Evolutionary conservation across 306 rosid genomes (phyloP), one percentile per base, ranked within the genome.

Genomic region (cucumber (Cucumis sativus)): DNA sequence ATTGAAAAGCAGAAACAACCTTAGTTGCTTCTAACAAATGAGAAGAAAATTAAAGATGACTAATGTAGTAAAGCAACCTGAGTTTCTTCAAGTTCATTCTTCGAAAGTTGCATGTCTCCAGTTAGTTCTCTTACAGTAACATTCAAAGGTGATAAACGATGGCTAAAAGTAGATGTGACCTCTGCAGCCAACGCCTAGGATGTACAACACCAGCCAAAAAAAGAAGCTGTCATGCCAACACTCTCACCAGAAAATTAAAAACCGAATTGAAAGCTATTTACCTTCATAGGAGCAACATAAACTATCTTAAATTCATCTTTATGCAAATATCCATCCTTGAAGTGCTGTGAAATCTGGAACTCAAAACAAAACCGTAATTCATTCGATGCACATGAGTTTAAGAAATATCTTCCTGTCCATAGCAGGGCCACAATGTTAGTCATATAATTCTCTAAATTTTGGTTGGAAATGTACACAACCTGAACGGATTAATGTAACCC

Each of bases 231-330:
- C 5, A 77, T 40, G 79, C 67, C 54, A 80, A 77, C 21, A 70
- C 81, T 43, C 63, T 40, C 49, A n/a, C 61, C 72, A 45, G 72
- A 33, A 59, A 60, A 63, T 56, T 45, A 28, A 76, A 61, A 75
- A 68, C 35, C 49, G 49, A 1, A 20, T 1, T 56, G 63, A 75
- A 74, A 62, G 77, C 54, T 68, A 68, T 56, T 57, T 84, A 90
- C 98, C 97, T 94, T 94, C 98, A 94, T 92, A 70, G 98, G 98
- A 84, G 98, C 98, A 84, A 94, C 97, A 89, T 94, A 94, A 80
- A 94, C 96, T 82, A 94, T 89, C 88, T 94, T 94, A 85, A 94
- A 94, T 80, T 92, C 93, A 73, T 92, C 82, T 84, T 94, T 94
- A 78, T 94, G 97, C 95, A 94, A 84, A 86, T 83, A 92, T 70